Percentiles rank a stretch among this genome's conserved stretches.
Conservation (phyloP, 1,284 basidiomycete species). For the Ceratobasidium sp. region DNA sequence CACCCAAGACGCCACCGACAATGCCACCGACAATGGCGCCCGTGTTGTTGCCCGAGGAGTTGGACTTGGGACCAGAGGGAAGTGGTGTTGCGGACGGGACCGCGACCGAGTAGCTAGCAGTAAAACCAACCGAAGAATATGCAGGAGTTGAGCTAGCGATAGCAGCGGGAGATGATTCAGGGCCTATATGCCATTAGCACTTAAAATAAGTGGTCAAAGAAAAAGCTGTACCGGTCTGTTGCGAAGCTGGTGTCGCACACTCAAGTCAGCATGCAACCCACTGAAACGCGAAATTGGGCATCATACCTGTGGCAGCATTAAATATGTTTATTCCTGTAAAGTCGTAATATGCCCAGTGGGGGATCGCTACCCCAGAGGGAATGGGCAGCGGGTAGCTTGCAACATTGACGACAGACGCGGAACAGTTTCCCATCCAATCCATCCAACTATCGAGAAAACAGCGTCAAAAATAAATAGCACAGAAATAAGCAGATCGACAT, state of each 20-base stretch:
- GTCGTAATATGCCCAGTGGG: conserved; percentile 45
- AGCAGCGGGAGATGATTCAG: conserved; percentile 23
- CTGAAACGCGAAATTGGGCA: background rate
- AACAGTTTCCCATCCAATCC: conserved; percentile 41
- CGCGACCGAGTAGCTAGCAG: background rate
- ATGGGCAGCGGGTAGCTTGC: conserved; percentile 37
- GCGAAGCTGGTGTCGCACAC: background rate
- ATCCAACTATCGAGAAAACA: conserved; percentile 36
- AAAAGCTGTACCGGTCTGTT: conserved; percentile 24
- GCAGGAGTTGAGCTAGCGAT: conserved; percentile 9
- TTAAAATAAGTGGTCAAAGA: background rate
- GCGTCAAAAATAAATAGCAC: background rate
- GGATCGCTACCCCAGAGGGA: conserved; percentile 40
- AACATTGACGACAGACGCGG: conserved; percentile 11
- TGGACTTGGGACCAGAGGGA: background rate
- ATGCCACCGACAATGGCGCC: conserved; percentile 52
- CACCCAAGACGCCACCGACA: conserved; percentile 50
- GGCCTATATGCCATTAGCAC: conserved; percentile 10
- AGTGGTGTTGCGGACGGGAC: background rate
- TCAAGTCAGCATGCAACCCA: background rate
- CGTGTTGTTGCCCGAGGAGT: conserved; percentile 40
- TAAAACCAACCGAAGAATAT: background rate
- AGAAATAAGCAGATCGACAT: background rate
- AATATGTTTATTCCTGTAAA: conserved; percentile 33
- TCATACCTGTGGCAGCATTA: conserved; percentile 32